Evolutionary conservation across 768 basidiomycete species (phyloP).

Genomic region (Favolaschia claudopus): DNA sequence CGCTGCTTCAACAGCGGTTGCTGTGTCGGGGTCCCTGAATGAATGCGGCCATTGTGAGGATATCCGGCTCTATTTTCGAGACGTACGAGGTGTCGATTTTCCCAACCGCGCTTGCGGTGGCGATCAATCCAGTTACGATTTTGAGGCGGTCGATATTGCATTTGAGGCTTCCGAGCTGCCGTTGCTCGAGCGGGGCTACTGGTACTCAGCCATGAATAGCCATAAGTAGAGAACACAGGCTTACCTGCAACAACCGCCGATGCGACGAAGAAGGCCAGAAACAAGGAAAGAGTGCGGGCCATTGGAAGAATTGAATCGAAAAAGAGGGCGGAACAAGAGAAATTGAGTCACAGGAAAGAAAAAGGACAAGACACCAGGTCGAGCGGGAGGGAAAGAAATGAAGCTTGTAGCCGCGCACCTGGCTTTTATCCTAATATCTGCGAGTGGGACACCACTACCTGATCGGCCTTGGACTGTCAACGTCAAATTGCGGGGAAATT

Average conservation of each 20-base stretch:
- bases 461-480: too few relatives aligned
- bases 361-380: slow-evolving; percentile 27
- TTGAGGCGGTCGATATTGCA: slow-evolving; percentile 42
- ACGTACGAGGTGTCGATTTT: slow-evolving; percentile 26
- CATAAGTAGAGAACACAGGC: background rate
- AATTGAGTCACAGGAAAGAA: background rate
- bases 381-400: slow-evolving; percentile 11
- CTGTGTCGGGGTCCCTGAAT: slow-evolving; percentile 22
- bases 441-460: too few relatives aligned
- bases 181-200: slow-evolving; percentile 26
- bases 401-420: too few relatives aligned
- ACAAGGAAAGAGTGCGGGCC: slow-evolving; percentile 10
- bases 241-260: slow-evolving; percentile 13
- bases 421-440: too few relatives aligned
- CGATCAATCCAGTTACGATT: slow-evolving; percentile 35
- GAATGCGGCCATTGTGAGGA: background rate
- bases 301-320: slow-evolving; percentile 1
- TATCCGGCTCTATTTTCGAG: background rate
- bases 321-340: background rate
- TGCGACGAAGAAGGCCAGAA: slow-evolving; percentile 17
- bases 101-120: slow-evolving; percentile 26
- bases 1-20: slow-evolving; percentile 17
- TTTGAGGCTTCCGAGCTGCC: slow-evolving; percentile 39
- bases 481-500: too few relatives aligned
- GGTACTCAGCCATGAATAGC: background rate